Base-by-base conservation (phyloP, 225 moss, liverwort and hornwort species). In the Lunularia cruciata region DNA sequence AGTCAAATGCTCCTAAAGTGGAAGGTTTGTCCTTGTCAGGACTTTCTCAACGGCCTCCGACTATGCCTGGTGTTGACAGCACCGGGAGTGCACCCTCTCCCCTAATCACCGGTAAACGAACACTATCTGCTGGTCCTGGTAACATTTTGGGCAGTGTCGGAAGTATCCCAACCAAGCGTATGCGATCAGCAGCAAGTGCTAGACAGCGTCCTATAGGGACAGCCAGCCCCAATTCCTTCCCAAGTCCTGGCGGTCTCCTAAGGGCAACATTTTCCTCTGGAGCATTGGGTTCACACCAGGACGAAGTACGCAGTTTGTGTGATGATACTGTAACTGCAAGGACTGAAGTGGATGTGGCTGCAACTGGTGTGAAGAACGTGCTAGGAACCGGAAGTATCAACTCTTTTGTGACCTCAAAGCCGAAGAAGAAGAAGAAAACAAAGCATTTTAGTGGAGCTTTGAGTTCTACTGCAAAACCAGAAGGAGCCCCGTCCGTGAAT, bases 91-190 rank as follows among this genome's bases (percentile, higher is more conserved):
- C 76, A 43, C 89, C 83, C 40, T 89, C 90, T 76, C 86, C 94
- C 47, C 52, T 85, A 40, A 81, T 89, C 19, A 86, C 85, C 37
- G 86, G 91, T 13, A 91, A 86, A 51, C 78, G 91, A 70, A 80
- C 87, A 0, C 63, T 89, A 61, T 80, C 77, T 56, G 78, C 78
- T 47, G 84, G 81, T 20, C 34, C 67, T 57, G 82, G 48, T 60
- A 62, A 78, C 32, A 74, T 76, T 60, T 68, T 58, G 49, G 71
- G 81, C 39, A 80, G 55, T 72, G 76, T 72, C 19, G 91, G 91
- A 32, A 83, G 80, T 65, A 94, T 94, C 52, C 91, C 91, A 42
- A 85, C 89, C 19, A 94, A 94, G 75, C 84, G 94, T 57, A 84
- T 89, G 69, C 91, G 89, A 35, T 94, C 84, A 68, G 80, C 77